Conservation (phyloP, 495 filamentous ascomycete species). For the Hypoxylon perforatum region DNA sequence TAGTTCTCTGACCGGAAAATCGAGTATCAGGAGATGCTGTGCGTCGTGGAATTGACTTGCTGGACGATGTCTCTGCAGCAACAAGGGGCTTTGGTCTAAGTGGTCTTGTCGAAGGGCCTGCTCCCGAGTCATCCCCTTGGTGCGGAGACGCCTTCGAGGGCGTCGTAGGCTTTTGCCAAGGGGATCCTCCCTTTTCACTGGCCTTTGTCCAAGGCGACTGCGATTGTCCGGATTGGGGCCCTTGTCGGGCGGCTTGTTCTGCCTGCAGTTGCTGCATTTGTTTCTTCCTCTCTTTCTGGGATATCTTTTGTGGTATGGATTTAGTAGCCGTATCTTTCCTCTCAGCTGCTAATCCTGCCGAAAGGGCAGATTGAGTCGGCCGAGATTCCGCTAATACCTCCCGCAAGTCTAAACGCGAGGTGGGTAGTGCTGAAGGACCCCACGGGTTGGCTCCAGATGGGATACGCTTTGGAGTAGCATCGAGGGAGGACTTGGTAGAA, state of each 20-base stretch:
- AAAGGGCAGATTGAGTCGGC: slow-evolving; percentile 72
- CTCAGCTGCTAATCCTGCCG: slow-evolving; percentile 73
- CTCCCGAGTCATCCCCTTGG: slow-evolving; percentile 40
- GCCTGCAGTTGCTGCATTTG: slow-evolving; percentile 77
- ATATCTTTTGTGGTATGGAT: slow-evolving; percentile 66
- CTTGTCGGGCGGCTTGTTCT: slow-evolving; percentile 66
- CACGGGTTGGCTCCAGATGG: slow-evolving; percentile 64
- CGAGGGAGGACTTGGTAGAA: slow-evolving; percentile 10
- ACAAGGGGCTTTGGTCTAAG: slow-evolving; percentile 55
- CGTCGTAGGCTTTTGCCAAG: slow-evolving; percentile 73
- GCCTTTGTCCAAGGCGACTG: slow-evolving; percentile 51
- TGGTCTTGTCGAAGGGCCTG: slow-evolving; percentile 62
- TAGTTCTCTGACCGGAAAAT: slow-evolving; percentile 59
- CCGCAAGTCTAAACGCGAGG: slow-evolving; percentile 77
- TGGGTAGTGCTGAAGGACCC: slow-evolving; percentile 65
- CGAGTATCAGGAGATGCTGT: slow-evolving; percentile 67
- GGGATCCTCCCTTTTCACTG: slow-evolving; percentile 62
- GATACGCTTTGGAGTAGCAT: slow-evolving; percentile 7
- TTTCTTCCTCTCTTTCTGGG: slow-evolving; percentile 91
- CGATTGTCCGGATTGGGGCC: slow-evolving; percentile 52
- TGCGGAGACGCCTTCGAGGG: slow-evolving; percentile 47
- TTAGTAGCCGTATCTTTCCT: slow-evolving; percentile 52
- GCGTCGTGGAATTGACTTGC: slow-evolving; percentile 50
- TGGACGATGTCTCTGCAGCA: slow-evolving; percentile 44
- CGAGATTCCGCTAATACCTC: slow-evolving; percentile 87